phyloP scores from a whole-genome alignment of 768 basidiomycete genomes.

The Mycena polygramma region DNA sequence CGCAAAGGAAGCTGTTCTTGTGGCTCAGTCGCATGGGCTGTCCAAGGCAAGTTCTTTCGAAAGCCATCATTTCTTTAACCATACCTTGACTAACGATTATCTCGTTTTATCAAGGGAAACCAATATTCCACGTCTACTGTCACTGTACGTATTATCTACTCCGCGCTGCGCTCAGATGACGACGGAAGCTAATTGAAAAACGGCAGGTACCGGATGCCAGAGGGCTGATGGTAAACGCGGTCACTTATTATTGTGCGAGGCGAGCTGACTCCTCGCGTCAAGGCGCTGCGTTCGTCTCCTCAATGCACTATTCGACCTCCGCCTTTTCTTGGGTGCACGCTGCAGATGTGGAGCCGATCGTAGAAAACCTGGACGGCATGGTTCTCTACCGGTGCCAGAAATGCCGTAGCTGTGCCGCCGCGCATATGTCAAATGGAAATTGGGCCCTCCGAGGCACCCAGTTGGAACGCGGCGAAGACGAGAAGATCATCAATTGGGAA shows the following conservation, averaged over 20 bases:
- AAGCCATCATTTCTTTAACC: no score
- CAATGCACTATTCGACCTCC: constrained; percentile 27
- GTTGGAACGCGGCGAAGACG: constrained; percentile 35
- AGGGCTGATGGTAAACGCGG: constrained; percentile 27
- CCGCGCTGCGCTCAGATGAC: no score
- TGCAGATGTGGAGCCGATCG: constrained; percentile 9
- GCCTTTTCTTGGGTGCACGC: constrained; percentile 35
- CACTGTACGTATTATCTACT: constrained; percentile 28
- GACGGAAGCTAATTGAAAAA: not conserved
- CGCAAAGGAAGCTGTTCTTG: constrained; percentile 35
- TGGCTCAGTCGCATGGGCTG: constrained; percentile 3
- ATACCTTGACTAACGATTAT: not conserved
- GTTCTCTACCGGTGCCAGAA: constrained; percentile 33
- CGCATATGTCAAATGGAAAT: constrained; percentile 20
- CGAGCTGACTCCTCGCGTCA: not conserved
- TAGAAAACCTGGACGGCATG: constrained; percentile 12
- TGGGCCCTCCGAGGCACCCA: constrained; percentile 35
- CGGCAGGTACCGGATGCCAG: constrained; percentile 29
- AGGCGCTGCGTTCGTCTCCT: constrained; percentile 36
- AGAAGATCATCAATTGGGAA: constrained; percentile 37
- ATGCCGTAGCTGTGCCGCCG: constrained; percentile 32
- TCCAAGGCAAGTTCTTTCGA: no score
- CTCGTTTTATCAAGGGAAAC: constrained; percentile 28
- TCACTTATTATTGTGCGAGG: no score
- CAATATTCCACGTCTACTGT: constrained; percentile 36